phyloP scores from a whole-genome alignment of 371 early-diverging fungal genomes.

The Rhizopus arrhizus region DNA sequence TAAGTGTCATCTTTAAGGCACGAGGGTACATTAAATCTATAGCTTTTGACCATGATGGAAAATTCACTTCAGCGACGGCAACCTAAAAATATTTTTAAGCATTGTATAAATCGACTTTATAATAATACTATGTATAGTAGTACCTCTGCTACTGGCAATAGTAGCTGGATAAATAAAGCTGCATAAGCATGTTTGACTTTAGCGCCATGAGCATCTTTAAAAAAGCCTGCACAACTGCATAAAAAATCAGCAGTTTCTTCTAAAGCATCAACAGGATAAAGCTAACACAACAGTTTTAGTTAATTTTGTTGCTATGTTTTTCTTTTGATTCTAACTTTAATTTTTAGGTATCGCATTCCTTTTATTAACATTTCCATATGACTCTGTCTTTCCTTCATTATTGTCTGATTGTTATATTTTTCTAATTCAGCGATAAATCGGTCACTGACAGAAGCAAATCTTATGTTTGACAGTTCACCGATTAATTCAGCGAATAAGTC shows the following conservation, averaged over 20 bases:
- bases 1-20: conserved; percentile 85
- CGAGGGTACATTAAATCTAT: conserved; percentile 90
- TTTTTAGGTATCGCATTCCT: conserved; percentile 86
- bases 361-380: conserved; percentile 86
- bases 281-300: conserved; percentile 42
- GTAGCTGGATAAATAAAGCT: conserved; percentile 83
- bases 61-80: conserved; percentile 92
- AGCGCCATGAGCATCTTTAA: conserved; percentile 78
- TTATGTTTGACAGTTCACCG: conserved; percentile 83
- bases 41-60: conserved; percentile 90
- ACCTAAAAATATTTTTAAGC: conserved; percentile 47
- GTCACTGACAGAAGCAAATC: conserved; percentile 92
- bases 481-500: conserved; percentile 87
- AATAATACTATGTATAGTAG: too few species aligned
- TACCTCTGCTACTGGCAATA: conserved; percentile 89
- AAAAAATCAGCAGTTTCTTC: conserved; percentile 95
- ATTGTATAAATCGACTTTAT: neutral
- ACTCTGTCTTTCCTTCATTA: conserved; percentile 69
- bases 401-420: conserved; percentile 62
- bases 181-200: conserved; percentile 92
- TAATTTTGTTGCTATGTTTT: neutral
- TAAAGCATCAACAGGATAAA: conserved; percentile 89
- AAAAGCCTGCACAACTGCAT: conserved; percentile 83
- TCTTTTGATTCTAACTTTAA: conserved; percentile 41
- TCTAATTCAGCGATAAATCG: conserved; percentile 89